Percentiles rank a stretch among this genome's conserved stretches.
These are phyloP conservation scores for Perkinsus olseni DNA, from an alignment of 169 alveolate genomes.

Conservation along the genomic window DNA sequence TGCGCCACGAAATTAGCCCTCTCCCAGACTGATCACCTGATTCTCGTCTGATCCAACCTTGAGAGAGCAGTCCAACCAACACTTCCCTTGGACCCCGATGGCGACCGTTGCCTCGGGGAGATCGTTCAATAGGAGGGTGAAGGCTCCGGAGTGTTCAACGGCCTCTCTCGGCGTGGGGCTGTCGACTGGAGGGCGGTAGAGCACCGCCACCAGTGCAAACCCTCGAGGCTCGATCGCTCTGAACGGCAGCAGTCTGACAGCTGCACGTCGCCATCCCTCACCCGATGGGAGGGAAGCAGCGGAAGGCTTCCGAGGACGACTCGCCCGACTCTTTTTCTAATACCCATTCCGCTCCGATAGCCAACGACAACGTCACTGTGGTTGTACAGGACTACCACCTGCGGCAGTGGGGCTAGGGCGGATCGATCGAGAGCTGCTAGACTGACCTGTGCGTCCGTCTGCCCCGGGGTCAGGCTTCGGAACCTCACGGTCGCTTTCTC, in stretches of 20 bases:
- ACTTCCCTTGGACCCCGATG: not conserved
- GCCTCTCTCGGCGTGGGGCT: not conserved
- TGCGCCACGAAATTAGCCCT: not conserved
- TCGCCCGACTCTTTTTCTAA: not conserved
- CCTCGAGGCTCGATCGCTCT: not conserved
- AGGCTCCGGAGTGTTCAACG: not conserved
- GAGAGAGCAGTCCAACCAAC: not conserved
- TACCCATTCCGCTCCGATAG: not conserved
- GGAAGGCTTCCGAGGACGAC: not conserved
- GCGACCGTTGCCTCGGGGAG: not conserved
- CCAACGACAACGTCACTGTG: not conserved
- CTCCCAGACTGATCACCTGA: not conserved
- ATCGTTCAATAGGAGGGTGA: not conserved
- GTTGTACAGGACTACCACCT: not conserved
- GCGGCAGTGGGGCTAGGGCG: not conserved
- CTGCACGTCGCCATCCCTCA: not conserved
- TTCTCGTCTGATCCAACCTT: not conserved
- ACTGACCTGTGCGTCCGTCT: not conserved
- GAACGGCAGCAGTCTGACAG: not conserved
- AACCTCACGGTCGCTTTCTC: not conserved
- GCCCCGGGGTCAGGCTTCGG: not conserved
- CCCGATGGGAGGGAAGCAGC: not conserved
- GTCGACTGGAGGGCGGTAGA: not conserved
- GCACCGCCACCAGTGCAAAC: not conserved
- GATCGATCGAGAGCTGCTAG: not conserved